Evolutionary conservation across 371 early-diverging fungal species (phyloP), one percentile per base, ranked within the genome.

Genomic region (Syncephalastrum sp.): DNA sequence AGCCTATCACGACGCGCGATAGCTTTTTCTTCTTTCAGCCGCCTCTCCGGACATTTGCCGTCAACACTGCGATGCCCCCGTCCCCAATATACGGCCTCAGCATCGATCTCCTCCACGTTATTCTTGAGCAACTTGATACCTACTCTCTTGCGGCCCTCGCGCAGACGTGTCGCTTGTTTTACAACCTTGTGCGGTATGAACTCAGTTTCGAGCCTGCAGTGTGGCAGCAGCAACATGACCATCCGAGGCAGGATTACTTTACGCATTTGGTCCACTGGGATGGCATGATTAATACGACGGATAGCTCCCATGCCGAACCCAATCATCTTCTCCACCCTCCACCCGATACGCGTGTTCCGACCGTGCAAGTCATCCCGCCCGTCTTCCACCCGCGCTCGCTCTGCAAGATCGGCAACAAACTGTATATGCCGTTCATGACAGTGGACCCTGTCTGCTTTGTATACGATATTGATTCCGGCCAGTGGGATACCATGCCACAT

Each of bases 381-480:
- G 54, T 60, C 8, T 65, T 44, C 50, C 52, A 63, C 23, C 25
- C 45, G 3, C 51, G 50, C 19, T 59, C 63, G 17, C 48, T 63
- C 17, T 57, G 53, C 25, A 45, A 52, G n/a, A 63, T 67, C 13
- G 68, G 61, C 23, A 41, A 53, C 33, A 41, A 54, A 38, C 27
- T 67, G 5, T 63, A 56, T 47, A 45, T 67, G 44, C 68, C 68
- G 42, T 67, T 63, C 50, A 63, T 67, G 68, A 52, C 63, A 1
- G 47, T 50, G 29, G 58, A 59, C n/a, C 68, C 68, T 0, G 57
- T 53, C 25, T 67, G 63, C 48, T 67, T 59, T 29, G 44, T 56
- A 21, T 54, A 63, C 47, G 63, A 67, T 44, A 59, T 67, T 14
- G 16, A n/a, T 15, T 48, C 21, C 6, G 57, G 58, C 41, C 14